Evolutionary conservation across 495 filamentous ascomycete species (phyloP), one percentile per base, ranked within the genome.

Genomic region (Bathelium albidoporum): DNA sequence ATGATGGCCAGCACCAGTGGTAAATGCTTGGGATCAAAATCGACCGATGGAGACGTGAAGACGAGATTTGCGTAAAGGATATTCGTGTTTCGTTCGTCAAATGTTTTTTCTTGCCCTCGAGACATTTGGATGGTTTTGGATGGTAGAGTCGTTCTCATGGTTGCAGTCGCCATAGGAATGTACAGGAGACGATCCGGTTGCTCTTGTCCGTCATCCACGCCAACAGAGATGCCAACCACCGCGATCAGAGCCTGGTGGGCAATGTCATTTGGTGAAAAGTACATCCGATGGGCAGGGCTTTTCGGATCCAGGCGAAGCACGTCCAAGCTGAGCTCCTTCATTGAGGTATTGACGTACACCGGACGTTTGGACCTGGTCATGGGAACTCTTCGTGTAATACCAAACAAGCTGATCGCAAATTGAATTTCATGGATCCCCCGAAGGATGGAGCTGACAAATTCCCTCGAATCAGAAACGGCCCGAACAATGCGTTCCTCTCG

Each of bases 231-330:
- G 4, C 94, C 95, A 24, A 97, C 87, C 4, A 90, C 94, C 20
- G 94, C 91, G 32, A 95, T 80, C 49, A 99, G 81, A 26, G 94
- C 94, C 79, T 99, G 92, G 71, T 99, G 94, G 22, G 94, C 94
- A 66, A 97, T 83, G 69, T 97, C 95, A 60, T 88, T 85, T 12
- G 88, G 85, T 16, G 91, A 91, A 73, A 99, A 99, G 76, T 99
- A 99, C 94, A 99, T 99, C 60, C 92, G 87, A 81, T 99, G 94
- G 2, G 91, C 93, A 0, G 94, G 91, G 41, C 90, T 95, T 68
- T 89, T 93, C 31, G 89, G 89, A 71, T 99, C 95, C 63, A 99
- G 85, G 18, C 94, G 85, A 72, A 97, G 88, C 34, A 97, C 77
- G 69, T 99, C 94, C 68, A 97, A 82, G 60, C 92, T 91, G 32